These are phyloP conservation scores for Phytophthora kernoviae DNA, from an alignment of 352 stramenopile genomes.

Conservation along the genomic window DNA sequence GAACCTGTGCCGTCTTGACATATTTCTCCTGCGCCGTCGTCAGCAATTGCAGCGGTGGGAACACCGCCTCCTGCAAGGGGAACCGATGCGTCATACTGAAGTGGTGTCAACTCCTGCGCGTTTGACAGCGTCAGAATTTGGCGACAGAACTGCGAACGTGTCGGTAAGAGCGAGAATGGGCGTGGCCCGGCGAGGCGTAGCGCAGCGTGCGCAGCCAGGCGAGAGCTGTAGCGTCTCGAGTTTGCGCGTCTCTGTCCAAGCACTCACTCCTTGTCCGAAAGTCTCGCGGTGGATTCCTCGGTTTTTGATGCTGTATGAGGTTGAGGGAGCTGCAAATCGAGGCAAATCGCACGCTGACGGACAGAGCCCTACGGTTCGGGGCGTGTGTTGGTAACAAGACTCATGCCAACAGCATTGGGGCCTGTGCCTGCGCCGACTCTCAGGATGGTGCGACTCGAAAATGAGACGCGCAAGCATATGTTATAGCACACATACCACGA, in stretches of 20 bases:
- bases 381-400: too few relatives aligned
- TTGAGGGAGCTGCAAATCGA: conserved; percentile 21
- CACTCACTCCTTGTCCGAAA: too few relatives aligned
- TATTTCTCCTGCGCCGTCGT: conserved; percentile 30
- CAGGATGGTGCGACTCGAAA: conserved; percentile 1
- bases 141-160: conserved; percentile 6
- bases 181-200: neutral
- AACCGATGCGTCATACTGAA: conserved; percentile 43
- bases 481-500: neutral
- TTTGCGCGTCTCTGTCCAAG: conserved; percentile 32
- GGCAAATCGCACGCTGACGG: neutral
- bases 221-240: conserved; percentile 6
- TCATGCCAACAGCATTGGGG: neutral
- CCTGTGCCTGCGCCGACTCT: conserved; percentile 1
- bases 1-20: conserved; percentile 33
- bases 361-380: neutral
- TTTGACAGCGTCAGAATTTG: neutral
- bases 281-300: too few relatives aligned
- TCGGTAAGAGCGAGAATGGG: conserved; percentile 34
- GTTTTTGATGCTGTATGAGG: neutral
- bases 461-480: conserved; percentile 1
- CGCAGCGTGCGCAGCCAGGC: conserved; percentile 12
- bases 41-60: conserved; percentile 36
- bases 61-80: conserved; percentile 42
- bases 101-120: conserved; percentile 4